A percentile compares a stretch with the other conserved stretches of the same genome.
Conservation (phyloP, 768 basidiomycete species). For the Boletus rubroflammeus region DNA sequence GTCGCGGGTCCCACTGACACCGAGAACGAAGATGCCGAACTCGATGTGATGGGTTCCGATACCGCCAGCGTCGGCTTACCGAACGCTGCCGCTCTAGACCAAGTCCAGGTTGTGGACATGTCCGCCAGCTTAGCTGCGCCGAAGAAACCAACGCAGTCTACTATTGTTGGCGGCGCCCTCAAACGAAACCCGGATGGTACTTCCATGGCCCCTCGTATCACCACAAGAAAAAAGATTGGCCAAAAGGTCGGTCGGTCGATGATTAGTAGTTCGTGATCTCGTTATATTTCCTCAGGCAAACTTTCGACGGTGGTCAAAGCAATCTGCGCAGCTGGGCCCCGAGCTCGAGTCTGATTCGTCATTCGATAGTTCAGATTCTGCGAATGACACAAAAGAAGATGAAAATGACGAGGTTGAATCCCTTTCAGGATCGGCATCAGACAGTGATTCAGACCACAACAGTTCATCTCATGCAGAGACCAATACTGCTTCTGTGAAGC, state of each 20-base stretch:
- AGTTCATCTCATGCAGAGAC: slow-evolving; percentile 15
- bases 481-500: slow-evolving; percentile 33
- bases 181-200: slow-evolving; percentile 64
- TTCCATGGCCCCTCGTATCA: slow-evolving; percentile 43
- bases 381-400: slow-evolving; percentile 46
- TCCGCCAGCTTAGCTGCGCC: slow-evolving; percentile 8
- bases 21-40: slow-evolving; percentile 35
- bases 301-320: slow-evolving; percentile 52
- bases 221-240: slow-evolving; percentile 41
- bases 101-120: slow-evolving; percentile 16
- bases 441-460: slow-evolving; percentile 15
- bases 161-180: slow-evolving; percentile 63
- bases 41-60: slow-evolving; percentile 30
- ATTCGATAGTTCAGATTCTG: slow-evolving; percentile 78
- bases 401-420: slow-evolving; percentile 18
- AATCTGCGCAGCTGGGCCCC: slow-evolving; percentile 25
- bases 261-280: slow-evolving; percentile 1
- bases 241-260: slow-evolving; percentile 40
- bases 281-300: slow-evolving; percentile 26
- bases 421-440: slow-evolving; percentile 13
- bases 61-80: slow-evolving; percentile 11
- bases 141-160: slow-evolving; percentile 14
- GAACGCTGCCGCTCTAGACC: not conserved
- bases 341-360: slow-evolving; percentile 51
- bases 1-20: slow-evolving; percentile 11